Conservation (phyloP, 2,329 filamentous ascomycete genomes). For the Neoascochyta sp. region DNA sequence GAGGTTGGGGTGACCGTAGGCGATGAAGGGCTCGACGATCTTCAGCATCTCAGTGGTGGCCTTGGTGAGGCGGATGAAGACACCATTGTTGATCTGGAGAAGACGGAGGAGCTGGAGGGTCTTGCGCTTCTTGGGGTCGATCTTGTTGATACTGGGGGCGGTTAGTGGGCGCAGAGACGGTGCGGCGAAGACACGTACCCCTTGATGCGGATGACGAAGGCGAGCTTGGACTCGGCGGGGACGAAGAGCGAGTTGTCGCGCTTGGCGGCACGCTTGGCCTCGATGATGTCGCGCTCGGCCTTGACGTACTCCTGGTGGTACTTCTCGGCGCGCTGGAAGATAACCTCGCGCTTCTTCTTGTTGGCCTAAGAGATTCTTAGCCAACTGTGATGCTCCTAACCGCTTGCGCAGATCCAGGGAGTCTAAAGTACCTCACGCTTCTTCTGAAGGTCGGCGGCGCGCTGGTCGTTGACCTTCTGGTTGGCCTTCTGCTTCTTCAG, state of each 20-base stretch:
- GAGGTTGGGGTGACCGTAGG: conserved; percentile 99
- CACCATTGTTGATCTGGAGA: conserved; percentile 99
- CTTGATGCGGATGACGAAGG: conserved; percentile 99
- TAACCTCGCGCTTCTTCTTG: conserved; percentile 97
- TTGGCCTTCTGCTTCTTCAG: conserved; percentile 99
- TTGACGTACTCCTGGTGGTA: conserved; percentile 99
- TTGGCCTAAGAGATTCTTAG: conserved; percentile 66
- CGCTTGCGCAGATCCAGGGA: conserved; percentile 36
- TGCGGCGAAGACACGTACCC: conserved; percentile 53
- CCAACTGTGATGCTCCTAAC: conserved; percentile 39
- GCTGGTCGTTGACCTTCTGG: conserved; percentile 95
- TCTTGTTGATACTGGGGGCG: conserved; percentile 98
- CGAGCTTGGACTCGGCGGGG: conserved; percentile 90
- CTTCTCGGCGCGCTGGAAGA: conserved; percentile 99
- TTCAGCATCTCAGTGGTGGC: conserved; percentile 96
- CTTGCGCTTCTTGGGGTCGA: conserved; percentile 99
- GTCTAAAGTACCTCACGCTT: conserved; percentile 88
- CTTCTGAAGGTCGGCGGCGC: conserved; percentile 74
- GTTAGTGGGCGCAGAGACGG: conserved; percentile 5
- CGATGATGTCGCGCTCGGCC: conserved; percentile 93
- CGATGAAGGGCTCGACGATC: conserved; percentile 96
- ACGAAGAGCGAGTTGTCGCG: conserved; percentile 92
- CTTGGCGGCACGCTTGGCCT: conserved; percentile 84
- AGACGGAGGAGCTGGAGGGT: conserved; percentile 99
- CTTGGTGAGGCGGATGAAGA: conserved; percentile 97